Evolutionary conservation across 768 basidiomycete species (phyloP), one percentile per base, ranked within the genome.

Genomic region (Tephrocybe sp.): DNA sequence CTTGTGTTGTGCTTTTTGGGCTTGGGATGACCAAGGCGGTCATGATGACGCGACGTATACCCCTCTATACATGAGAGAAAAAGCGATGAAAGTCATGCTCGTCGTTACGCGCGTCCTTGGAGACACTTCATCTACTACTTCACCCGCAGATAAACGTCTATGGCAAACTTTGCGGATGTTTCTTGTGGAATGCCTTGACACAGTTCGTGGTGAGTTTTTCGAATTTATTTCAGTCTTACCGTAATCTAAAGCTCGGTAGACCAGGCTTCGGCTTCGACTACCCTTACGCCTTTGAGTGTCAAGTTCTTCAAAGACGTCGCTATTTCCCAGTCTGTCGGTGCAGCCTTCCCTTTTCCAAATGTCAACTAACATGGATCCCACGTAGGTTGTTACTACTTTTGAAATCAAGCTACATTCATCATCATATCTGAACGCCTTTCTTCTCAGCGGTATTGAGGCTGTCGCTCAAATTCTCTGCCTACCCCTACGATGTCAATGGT

Each of bases 1-100:
- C 34, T 71, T 89, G 26, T 81, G 78, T 59, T 62, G 72, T 46
- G 73, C 74, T 1, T 68, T 87, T 32, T 84, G 85, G 53, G 63
- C 75, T 30, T 89, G 87, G 83, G 62, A 74, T 31, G 78, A 79
- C 45, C 70, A 68, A n/a, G 68, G 72, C 38, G 68, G 70, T 17
- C 55, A 65, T n/a, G 58, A 54, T 19, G 65, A 73, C 42, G 71
- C 70, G 17, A 74, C 62, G 13, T 62, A 75, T 22, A 69, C 73
- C 11, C 85, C 88, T 0, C 62, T 61, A 4, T 65, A 68, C 2
- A 63, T 90, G 56, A 79, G 75, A 60, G 67, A 72, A 31, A 77
- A 72, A 52, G 72, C 78, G 3, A 65, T 74, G 16, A 59, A 68
- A 23, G 73, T 76, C 14, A 64, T 77, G 19, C 67, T 74, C 5